Conservation (phyloP, 257 asterid genomes). For the Leptodermis oblonga region DNA sequence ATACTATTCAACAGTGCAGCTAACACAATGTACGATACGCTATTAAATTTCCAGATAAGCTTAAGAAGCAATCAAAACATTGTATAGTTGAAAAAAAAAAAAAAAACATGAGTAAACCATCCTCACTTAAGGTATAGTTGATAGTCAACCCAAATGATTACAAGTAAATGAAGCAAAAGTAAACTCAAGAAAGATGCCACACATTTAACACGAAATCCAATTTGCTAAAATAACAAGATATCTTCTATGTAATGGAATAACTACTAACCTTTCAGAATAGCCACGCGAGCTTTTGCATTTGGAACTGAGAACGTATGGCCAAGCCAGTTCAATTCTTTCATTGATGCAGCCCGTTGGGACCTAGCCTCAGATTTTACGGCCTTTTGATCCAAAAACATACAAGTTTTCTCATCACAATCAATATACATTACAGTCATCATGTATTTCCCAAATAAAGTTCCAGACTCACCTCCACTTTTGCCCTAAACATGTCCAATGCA, state of each 20-base stretch:
- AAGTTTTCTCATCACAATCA: conserved; percentile 7
- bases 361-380: conserved; percentile 99
- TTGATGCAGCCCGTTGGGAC: conserved; percentile 95
- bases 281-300: conserved; percentile 87
- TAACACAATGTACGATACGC: background rate
- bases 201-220: background rate
- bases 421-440: background rate
- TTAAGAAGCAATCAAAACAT: background rate
- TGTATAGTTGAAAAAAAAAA: background rate
- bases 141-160: background rate
- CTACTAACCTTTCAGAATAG: conserved; percentile 80
- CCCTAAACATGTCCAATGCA: conserved; percentile 87
- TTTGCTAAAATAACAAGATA: background rate
- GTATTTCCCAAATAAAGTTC: background rate
- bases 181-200: background rate
- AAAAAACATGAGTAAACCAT: background rate
- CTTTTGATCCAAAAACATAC: conserved; percentile 38
- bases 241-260: background rate
- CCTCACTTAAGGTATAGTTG: background rate
- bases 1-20: background rate
- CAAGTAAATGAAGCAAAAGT: background rate
- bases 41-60: background rate
- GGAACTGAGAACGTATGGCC: conserved; percentile 84
- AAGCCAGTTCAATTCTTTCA: conserved; percentile 94
- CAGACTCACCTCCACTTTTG: conserved; percentile 77